These are phyloP conservation scores for Camillea tinctor DNA, from an alignment of 2,329 filamentous ascomycete species.

Conservation along the genomic window DNA sequence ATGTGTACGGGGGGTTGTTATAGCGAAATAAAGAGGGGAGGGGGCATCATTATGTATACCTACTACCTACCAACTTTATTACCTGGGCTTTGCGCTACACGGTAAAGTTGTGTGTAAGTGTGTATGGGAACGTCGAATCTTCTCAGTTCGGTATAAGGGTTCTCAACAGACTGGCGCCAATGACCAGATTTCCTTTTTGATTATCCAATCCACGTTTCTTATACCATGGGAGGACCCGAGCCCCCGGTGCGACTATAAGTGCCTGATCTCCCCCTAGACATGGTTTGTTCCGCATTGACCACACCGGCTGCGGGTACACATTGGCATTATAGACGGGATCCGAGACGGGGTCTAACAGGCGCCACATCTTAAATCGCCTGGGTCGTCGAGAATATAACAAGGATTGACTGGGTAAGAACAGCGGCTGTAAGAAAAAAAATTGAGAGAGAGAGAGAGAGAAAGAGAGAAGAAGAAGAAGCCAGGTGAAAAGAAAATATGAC, in stretches of 20 bases:
- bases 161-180: no score
- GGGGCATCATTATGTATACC: no score
- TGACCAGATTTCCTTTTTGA: no score
- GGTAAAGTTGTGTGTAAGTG: no score
- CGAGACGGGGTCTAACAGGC: neutral
- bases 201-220: neutral
- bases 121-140: no score
- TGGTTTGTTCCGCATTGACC: neutral
- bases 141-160: no score
- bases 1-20: neutral
- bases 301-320: neutral
- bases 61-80: no score
- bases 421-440: no score
- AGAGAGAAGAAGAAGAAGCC: no score
- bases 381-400: neutral
- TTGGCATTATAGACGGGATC: neutral
- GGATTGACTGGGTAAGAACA: neutral
- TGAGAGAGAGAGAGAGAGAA: no score
- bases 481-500: neutral
- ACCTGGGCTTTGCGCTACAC: no score
- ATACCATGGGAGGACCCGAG: neutral
- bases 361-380: neutral
- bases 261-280: neutral
- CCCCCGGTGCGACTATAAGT: neutral
- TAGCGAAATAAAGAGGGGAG: no score